Evolutionary conservation across 371 early-diverging fungal genomes (phyloP).

Genomic region (Gilbertella persicaria): DNA sequence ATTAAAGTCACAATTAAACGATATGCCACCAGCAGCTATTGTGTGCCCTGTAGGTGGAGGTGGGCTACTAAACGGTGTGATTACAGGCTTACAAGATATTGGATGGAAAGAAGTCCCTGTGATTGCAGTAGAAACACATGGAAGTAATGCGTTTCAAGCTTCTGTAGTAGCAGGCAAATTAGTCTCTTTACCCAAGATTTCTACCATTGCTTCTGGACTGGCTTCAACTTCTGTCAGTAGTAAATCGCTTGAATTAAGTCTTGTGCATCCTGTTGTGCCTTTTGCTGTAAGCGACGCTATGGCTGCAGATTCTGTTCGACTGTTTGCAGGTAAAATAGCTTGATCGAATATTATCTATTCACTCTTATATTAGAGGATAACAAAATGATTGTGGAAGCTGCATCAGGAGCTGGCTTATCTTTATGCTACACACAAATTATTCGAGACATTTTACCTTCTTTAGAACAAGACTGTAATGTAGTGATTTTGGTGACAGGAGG

Average conservation of each 20-base stretch:
- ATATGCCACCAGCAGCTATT: slow-evolving; percentile 64
- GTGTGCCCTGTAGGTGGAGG: slow-evolving; percentile 75
- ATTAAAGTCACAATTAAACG: slow-evolving; percentile 60
- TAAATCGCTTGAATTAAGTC: slow-evolving; percentile 58
- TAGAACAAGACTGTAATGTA: slow-evolving; percentile 50
- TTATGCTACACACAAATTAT: slow-evolving; percentile 58
- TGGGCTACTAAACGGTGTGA: slow-evolving; percentile 68
- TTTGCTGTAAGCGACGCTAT: slow-evolving; percentile 65
- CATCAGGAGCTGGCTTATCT: slow-evolving; percentile 61
- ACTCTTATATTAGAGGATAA: slow-evolving; percentile 47
- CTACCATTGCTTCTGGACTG: slow-evolving; percentile 58
- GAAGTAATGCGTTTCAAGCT: slow-evolving; percentile 71
- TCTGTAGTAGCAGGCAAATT: slow-evolving; percentile 63
- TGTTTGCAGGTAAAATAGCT: slow-evolving; percentile 50
- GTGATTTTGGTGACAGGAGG: slow-evolving; percentile 65
- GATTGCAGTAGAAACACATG: slow-evolving; percentile 76
- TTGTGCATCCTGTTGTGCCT: slow-evolving; percentile 61
- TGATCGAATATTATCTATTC: not conserved
- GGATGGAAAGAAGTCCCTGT: slow-evolving; percentile 69
- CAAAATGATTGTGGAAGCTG: slow-evolving; percentile 58
- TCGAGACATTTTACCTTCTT: slow-evolving; percentile 54
- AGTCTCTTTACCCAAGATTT: slow-evolving; percentile 52
- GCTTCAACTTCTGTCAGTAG: slow-evolving; percentile 53
- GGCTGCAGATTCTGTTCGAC: slow-evolving; percentile 57
- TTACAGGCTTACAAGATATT: slow-evolving; percentile 60